Percentiles rank a stretch among this genome's conserved stretches.
These are phyloP conservation scores for Raphanus hybrid DNA, from an alignment of 441 rosid species.

Conservation along the genomic window DNA sequence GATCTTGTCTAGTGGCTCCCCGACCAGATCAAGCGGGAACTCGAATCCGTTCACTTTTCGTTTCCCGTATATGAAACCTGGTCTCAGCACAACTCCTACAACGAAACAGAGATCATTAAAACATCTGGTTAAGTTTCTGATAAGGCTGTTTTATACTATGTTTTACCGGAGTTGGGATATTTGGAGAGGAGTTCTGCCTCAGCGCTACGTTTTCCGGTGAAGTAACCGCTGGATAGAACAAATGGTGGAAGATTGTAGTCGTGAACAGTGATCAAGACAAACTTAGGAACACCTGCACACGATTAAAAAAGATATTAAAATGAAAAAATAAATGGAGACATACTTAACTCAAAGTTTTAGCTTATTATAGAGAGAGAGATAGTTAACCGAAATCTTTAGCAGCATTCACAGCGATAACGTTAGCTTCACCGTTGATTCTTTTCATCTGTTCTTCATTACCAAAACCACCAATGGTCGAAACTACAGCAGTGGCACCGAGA, in stretches of 20 bases:
- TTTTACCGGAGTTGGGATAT: slow-evolving; percentile 73
- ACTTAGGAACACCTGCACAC: slow-evolving; percentile 77
- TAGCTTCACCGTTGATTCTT: slow-evolving; percentile 92
- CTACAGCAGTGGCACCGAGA: slow-evolving; percentile 83
- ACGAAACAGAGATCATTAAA: not conserved
- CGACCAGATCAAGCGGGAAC: slow-evolving; percentile 83
- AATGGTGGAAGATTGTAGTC: slow-evolving; percentile 92
- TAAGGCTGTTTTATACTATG: not conserved
- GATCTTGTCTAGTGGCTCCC: slow-evolving; percentile 72
- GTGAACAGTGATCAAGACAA: slow-evolving; percentile 80
- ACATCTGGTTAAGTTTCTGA: not conserved
- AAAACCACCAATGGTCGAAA: slow-evolving; percentile 95
- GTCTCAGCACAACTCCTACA: slow-evolving; percentile 85
- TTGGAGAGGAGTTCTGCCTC: slow-evolving; percentile 88
- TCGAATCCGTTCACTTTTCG: slow-evolving; percentile 72
- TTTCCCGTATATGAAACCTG: slow-evolving; percentile 84
- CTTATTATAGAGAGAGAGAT: not conserved
- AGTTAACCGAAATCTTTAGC: slow-evolving; percentile 77
- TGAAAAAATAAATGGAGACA: not conserved
- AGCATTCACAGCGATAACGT: slow-evolving; percentile 77
- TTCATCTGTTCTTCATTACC: slow-evolving; percentile 92
- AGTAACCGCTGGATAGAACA: slow-evolving; percentile 76
- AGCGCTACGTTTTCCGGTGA: slow-evolving; percentile 86
- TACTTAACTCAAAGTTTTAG: not conserved
- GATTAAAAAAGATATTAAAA: not conserved